Evolutionary conservation across 495 filamentous ascomycete species (phyloP).

Genomic region (Podospora australis): DNA sequence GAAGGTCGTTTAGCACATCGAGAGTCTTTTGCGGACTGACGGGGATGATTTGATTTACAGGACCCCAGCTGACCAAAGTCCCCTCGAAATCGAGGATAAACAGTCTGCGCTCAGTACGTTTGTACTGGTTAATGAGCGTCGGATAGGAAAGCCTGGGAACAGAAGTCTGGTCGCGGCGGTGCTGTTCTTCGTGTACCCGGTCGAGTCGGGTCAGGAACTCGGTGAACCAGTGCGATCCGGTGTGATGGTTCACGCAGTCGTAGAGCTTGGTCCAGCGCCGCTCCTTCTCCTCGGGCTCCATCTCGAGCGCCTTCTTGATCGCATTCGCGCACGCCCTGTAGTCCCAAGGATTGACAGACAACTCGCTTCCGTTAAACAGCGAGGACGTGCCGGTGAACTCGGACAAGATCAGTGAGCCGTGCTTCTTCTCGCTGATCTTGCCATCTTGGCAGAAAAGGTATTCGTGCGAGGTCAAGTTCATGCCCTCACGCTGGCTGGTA

Average conservation of each 20-base stretch:
- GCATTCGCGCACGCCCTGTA: slow-evolving; percentile 78
- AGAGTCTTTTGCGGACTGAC: slow-evolving; percentile 77
- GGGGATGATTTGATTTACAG: slow-evolving; percentile 69
- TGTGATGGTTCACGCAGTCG: slow-evolving; percentile 68
- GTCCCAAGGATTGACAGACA: slow-evolving; percentile 91
- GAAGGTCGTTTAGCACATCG: slow-evolving; percentile 69
- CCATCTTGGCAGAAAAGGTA: slow-evolving; percentile 91
- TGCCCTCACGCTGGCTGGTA: slow-evolving; percentile 86
- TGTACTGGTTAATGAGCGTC: slow-evolving; percentile 57
- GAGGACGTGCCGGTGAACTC: slow-evolving; percentile 91
- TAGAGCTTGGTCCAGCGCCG: slow-evolving; percentile 69
- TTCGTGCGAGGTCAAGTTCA: slow-evolving; percentile 91
- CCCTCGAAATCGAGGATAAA: slow-evolving; percentile 92
- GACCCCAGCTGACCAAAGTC: slow-evolving; percentile 78
- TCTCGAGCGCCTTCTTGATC: slow-evolving; percentile 72
- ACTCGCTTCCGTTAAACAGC: slow-evolving; percentile 67
- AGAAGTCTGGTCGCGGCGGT: slow-evolving; percentile 70
- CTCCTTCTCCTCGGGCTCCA: slow-evolving; percentile 63
- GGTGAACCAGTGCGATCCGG: slow-evolving; percentile 75
- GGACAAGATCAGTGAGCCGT: slow-evolving; percentile 81
- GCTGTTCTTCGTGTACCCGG: slow-evolving; percentile 73
- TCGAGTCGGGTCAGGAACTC: slow-evolving; percentile 62
- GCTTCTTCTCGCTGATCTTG: slow-evolving; percentile 60
- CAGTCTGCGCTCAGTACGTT: slow-evolving; percentile 55
- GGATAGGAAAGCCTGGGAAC: slow-evolving; percentile 73